phyloP scores from a whole-genome alignment of 495 filamentous ascomycete species.

The Penicillium coffeae region DNA sequence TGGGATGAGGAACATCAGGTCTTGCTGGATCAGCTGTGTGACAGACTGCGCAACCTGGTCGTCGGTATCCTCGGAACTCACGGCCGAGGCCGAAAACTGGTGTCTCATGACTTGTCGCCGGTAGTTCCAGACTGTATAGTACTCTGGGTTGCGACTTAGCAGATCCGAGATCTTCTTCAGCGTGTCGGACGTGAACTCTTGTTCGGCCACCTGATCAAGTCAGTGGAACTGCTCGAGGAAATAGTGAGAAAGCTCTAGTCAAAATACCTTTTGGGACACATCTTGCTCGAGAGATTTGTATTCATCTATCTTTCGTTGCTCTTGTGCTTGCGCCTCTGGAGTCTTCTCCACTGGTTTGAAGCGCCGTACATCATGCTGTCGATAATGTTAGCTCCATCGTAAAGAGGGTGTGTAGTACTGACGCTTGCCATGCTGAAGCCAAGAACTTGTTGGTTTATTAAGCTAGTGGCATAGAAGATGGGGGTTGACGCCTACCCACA shows the following conservation, averaged over 20 bases:
- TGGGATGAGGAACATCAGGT: conserved; percentile 77
- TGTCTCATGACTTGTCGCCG: conserved; percentile 64
- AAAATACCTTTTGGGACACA: conserved; percentile 56
- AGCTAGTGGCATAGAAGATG: neutral
- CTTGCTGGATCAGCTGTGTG: conserved; percentile 57
- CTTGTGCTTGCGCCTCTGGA: conserved; percentile 62
- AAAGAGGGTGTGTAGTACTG: conserved; percentile 12
- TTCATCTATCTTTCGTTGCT: conserved; percentile 70
- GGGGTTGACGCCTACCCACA: neutral
- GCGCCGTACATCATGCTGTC: conserved; percentile 75
- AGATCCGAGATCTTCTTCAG: conserved; percentile 76
- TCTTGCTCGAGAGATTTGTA: conserved; percentile 69
- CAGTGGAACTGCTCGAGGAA: neutral
- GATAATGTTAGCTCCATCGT: conserved; percentile 4
- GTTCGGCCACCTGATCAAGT: conserved; percentile 45
- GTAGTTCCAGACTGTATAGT: conserved; percentile 98
- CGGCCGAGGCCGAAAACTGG: conserved; percentile 34
- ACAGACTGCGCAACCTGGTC: conserved; percentile 15
- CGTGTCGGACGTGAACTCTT: conserved; percentile 60
- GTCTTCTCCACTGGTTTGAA: conserved; percentile 54
- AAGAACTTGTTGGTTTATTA: neutral
- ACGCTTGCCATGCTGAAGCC: conserved; percentile 45
- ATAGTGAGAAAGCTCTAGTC: neutral
- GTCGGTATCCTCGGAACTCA: conserved; percentile 11
- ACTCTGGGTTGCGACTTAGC: conserved; percentile 86